Evolutionary conservation across 164 flowering plant genomes (phyloP).

Genomic region (Umbellularia californica): DNA sequence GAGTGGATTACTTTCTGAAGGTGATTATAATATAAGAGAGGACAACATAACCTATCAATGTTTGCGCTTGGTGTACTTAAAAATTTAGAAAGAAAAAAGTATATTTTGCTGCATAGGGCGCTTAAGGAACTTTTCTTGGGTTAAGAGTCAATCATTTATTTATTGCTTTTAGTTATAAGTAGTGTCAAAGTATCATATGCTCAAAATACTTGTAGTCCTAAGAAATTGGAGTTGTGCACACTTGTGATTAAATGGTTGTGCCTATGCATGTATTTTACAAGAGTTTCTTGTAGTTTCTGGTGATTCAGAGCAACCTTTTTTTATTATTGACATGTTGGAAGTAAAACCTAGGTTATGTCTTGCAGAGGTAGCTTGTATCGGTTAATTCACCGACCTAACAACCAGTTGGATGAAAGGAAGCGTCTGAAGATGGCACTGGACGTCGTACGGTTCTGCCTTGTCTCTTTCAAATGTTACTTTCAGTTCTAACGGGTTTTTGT

Average conservation of each 20-base stretch:
- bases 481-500: not conserved
- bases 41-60: too few relatives aligned
- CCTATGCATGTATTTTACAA: not conserved
- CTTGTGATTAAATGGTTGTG: not conserved
- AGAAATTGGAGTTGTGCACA: not conserved
- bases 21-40: too few relatives aligned
- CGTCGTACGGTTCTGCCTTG: slow-evolving; percentile 49
- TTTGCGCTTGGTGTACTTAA: too few relatives aligned
- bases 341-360: slow-evolving; percentile 19
- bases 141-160: too few relatives aligned
- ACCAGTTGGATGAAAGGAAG: slow-evolving; percentile 78
- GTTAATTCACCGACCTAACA: slow-evolving; percentile 79
- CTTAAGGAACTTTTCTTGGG: too few relatives aligned
- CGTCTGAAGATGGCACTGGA: slow-evolving; percentile 90
- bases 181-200: too few relatives aligned
- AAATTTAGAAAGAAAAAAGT: too few relatives aligned
- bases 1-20: too few relatives aligned
- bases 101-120: too few relatives aligned
- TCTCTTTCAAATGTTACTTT: slow-evolving; percentile 7
- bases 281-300: not conserved
- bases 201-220: not conserved
- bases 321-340: slow-evolving; percentile 7
- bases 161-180: too few relatives aligned
- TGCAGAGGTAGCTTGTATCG: slow-evolving; percentile 96
- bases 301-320: not conserved